These are phyloP conservation scores for Coix lacrymajobi DNA, from an alignment of 176 grass and related monocot genomes.

Conservation along the genomic window DNA sequence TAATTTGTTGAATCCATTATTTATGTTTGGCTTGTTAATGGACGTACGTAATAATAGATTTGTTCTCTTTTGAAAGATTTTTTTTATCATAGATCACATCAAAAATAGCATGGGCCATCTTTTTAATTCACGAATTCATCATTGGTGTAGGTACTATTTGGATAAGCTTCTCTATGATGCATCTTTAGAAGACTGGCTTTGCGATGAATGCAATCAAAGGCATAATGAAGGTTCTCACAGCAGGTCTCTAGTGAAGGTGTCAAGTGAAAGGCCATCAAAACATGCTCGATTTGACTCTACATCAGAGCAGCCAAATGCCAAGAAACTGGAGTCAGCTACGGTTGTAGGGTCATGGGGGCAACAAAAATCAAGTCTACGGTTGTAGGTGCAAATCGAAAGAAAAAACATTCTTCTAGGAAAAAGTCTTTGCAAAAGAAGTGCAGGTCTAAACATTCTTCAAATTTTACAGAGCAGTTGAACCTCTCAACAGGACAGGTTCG, in stretches of 20 bases:
- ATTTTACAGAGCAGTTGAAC: background rate
- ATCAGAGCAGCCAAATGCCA: background rate
- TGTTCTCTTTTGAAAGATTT: too few relatives aligned
- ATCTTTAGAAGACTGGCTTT: slow-evolving; percentile 11
- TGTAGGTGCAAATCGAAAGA: background rate
- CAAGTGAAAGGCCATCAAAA: background rate
- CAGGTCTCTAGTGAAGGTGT: background rate
- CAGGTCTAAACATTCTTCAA: background rate
- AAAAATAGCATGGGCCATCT: too few relatives aligned
- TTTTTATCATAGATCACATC: too few relatives aligned
- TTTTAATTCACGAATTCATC: background rate
- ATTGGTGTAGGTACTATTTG: slow-evolving; percentile 27
- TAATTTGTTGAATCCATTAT: too few relatives aligned
- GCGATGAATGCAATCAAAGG: slow-evolving; percentile 8
- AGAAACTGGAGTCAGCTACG: background rate
- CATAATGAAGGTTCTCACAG: background rate
- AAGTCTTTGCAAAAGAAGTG: background rate
- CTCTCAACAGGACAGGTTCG: background rate
- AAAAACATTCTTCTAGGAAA: background rate
- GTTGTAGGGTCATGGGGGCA: background rate
- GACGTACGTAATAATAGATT: too few relatives aligned
- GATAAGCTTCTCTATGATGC: slow-evolving; percentile 16
- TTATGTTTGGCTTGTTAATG: too few relatives aligned
- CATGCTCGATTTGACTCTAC: background rate
- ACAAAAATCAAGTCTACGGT: background rate